Conservation (phyloP, 2,329 filamentous ascomycete species). For the Pyricularia grisea region DNA sequence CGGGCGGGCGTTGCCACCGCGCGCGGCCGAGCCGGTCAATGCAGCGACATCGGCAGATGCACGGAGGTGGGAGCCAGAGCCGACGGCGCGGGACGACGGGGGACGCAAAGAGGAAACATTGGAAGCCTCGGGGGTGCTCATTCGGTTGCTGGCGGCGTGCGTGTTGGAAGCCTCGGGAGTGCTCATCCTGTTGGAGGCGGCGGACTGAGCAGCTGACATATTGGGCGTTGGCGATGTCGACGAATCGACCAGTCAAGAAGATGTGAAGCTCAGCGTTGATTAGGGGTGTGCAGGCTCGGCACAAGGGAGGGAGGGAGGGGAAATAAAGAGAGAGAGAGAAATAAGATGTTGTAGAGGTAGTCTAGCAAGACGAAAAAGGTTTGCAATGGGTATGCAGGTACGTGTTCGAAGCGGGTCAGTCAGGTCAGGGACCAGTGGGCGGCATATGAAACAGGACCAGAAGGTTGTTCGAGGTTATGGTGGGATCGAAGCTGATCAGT, state of each 20-base stretch:
- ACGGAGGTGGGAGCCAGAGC: conserved; percentile 77
- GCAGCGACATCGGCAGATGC: conserved; percentile 94
- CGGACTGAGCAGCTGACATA: conserved; percentile 23
- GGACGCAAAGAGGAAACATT: conserved; percentile 76
- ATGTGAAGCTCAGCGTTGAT: conserved; percentile 1
- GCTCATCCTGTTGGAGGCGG: conserved; percentile 2
- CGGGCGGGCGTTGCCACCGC: conserved; percentile 55
- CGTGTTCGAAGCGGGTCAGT: conserved; percentile 3
- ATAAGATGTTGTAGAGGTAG: conserved; percentile 7
- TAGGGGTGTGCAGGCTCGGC: neutral
- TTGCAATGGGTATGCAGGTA: conserved; percentile 6
- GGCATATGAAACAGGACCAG: conserved; percentile 26
- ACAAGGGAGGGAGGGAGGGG: conserved; percentile 6
- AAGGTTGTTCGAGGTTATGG: conserved; percentile 20
- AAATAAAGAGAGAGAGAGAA: no score
- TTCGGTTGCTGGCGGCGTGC: conserved; percentile 72
- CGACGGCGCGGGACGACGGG: conserved; percentile 67
- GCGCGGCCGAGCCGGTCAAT: conserved; percentile 47
- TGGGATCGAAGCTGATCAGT: conserved; percentile 18
- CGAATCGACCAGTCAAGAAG: conserved; percentile 4
- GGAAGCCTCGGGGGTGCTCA: conserved; percentile 90
- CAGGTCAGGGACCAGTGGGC: conserved; percentile 11
- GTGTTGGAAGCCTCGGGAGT: conserved; percentile 37
- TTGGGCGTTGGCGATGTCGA: conserved; percentile 34
- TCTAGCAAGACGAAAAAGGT: conserved; percentile 8